phyloP scores from a whole-genome alignment of 106 monocot species.

The Allium sativum region DNA sequence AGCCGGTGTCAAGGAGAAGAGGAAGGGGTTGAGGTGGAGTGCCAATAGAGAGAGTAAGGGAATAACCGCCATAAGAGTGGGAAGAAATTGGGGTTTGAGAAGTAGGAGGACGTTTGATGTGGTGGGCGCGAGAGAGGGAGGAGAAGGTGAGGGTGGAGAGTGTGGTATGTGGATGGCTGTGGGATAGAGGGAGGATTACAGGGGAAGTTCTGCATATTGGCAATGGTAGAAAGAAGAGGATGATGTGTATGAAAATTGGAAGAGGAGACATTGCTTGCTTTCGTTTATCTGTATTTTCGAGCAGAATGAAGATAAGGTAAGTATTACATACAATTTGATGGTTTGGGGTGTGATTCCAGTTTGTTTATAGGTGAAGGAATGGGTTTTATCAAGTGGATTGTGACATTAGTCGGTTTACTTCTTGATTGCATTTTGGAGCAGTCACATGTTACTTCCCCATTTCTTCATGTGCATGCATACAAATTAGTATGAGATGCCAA shows the following conservation, averaged over 20 bases:
- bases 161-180: neutral
- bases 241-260: neutral
- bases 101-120: slow-evolving; percentile 14
- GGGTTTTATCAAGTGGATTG: too few relatives aligned
- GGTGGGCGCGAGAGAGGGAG: slow-evolving; percentile 29
- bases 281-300: too few relatives aligned
- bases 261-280: too few relatives aligned
- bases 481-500: too few relatives aligned
- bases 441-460: too few relatives aligned
- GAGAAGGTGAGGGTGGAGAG: slow-evolving; percentile 7
- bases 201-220: neutral
- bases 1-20: slow-evolving; percentile 75
- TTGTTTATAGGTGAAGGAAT: too few relatives aligned
- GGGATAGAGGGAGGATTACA: slow-evolving; percentile 2
- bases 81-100: slow-evolving; percentile 14
- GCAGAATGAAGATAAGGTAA: too few relatives aligned
- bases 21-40: slow-evolving; percentile 34
- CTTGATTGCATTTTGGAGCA: too few relatives aligned
- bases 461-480: too few relatives aligned
- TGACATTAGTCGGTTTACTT: too few relatives aligned
- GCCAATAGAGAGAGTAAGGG: slow-evolving; percentile 25
- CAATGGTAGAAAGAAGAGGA: slow-evolving; percentile 15
- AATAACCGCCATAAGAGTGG: slow-evolving; percentile 58
- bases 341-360: too few relatives aligned
- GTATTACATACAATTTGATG: too few relatives aligned